Base-by-base conservation (phyloP, 208 protist species). In the Zelonia costaricensis region DNA sequence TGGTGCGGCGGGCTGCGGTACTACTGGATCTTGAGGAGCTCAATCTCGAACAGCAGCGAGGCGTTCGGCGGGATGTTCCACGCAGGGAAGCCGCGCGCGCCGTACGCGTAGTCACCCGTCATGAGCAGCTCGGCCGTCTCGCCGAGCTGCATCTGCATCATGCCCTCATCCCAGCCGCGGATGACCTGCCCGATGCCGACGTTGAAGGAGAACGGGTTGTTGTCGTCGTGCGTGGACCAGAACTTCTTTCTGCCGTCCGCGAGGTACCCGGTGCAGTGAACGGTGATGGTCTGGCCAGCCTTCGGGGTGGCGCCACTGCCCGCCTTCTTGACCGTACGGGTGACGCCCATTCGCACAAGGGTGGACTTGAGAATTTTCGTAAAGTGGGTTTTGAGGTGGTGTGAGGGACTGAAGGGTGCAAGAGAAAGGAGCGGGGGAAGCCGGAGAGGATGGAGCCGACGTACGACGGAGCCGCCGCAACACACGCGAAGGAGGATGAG, bases 141-240 rank as follows among this genome's bases (percentile, higher is more conserved):
- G 16, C 92, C 91, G 0, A 77, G 48, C 7, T 60, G 64, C 93
- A 97, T 97, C 74, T 91, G 78, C 53, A 96, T 33, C 57, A 98
- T 84, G 33, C 93, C 94, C 71, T 97, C 92, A 54, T 98, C 96
- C 96, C 94, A 98, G 35, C 95, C 95, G 23, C 91, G 82, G 69
- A 98, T 98, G 25, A 98, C 97, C 36, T 97, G 84, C 30, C 94
- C 94, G 30, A 81, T 31, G 30, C 95, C 97, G 5, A 98, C 82
- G 31, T 73, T 65, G 76, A 98, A 98, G 35, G 81, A 75, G 57
- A 99, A 98, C 1, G 95, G 91, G 12, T 84, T 70, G 42, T 92
- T 81, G 64, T 88, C 82, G 52, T 95, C 87, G 10, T 70, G 60
- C 18, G 90, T 96, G 48, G 80, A 88, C 90, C 92, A 97, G 59